A percentile compares a stretch with the other conserved stretches of the same genome.
These are phyloP conservation scores for Staphylotrichum longicolle DNA, from an alignment of 495 filamentous ascomycete genomes.

Conservation along the genomic window DNA sequence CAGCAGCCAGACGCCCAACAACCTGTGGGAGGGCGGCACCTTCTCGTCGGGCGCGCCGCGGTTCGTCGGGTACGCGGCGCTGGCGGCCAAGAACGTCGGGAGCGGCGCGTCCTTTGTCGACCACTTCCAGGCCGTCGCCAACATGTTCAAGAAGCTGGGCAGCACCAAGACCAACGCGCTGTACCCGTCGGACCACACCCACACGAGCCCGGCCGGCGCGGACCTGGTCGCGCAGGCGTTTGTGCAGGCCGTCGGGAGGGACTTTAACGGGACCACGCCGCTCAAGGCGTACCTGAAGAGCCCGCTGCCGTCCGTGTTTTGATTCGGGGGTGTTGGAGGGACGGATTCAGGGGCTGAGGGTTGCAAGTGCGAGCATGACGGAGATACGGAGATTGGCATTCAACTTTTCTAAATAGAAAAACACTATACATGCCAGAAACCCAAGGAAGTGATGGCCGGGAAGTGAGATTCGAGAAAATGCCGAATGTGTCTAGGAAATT, in stretches of 20 bases:
- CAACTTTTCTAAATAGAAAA: too few relatives aligned
- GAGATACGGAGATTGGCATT: too few relatives aligned
- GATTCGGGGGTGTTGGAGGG: background rate
- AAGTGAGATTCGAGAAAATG: too few relatives aligned
- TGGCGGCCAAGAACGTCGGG: constrained; percentile 46
- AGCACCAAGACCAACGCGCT: constrained; percentile 46
- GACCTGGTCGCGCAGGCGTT: constrained; percentile 60
- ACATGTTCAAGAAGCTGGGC: constrained; percentile 50
- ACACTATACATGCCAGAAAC: too few relatives aligned
- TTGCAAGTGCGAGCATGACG: background rate
- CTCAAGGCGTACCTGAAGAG: constrained; percentile 28
- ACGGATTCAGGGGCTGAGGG: background rate
- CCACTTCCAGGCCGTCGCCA: constrained; percentile 57
- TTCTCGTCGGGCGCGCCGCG: constrained; percentile 45
- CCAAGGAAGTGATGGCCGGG: too few relatives aligned
- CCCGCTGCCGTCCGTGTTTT: constrained; percentile 27
- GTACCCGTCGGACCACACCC: constrained; percentile 63
- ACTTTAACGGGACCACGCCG: constrained; percentile 37
- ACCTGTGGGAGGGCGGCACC: constrained; percentile 55
- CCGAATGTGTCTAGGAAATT: too few relatives aligned
- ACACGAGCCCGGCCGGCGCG: constrained; percentile 60
- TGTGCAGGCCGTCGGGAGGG: constrained; percentile 56
- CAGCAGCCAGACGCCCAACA: constrained; percentile 61
- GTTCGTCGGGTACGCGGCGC: constrained; percentile 58
- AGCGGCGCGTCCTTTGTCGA: constrained; percentile 56